Evolutionary conservation across 805 yeast species (phyloP), one percentile per base, ranked within the genome.

Genomic region (Cyberlindnera maclurae): DNA sequence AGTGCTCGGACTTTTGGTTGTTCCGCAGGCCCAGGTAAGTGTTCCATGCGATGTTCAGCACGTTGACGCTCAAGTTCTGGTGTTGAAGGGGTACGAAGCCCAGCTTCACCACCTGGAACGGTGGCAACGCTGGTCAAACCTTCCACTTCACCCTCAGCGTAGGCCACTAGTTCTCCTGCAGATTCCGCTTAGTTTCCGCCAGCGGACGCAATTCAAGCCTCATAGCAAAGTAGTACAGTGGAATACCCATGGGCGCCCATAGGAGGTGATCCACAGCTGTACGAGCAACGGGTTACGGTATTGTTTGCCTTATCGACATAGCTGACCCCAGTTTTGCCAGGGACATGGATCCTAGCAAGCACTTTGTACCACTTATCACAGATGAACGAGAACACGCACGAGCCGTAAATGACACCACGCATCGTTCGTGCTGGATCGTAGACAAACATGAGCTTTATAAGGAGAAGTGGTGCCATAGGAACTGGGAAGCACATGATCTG

Each of bases 101-200:
- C 54, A 90, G 86, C 61, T 90, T 93, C 44, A 80, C 46, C 39
- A 78, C 52, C 61, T 93, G 97, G 45, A 93, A 83, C 0, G n/a
- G n/a, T n/a, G n/a, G n/a, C n/a, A n/a, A n/a, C n/a, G 75, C 60
- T 0, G 97, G 97, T 97, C 97, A 93, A 11, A 90, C 82, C 37
- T 68, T 54, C 89, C 95, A 87, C 57, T 88, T 89, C 13, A 82
- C 69, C 26, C 66, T 57, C 31, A 89, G 60, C 0, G 96, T 88
- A 4, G 71, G 68, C 79, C 77, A 63, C 75, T 77, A 77, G 42
- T 79, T 75, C 12, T 65, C 60, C 3, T 60, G 34, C 18, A 81
- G 50, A 45, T 73, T 79, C 5, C 47, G 34, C 37, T 57, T 53
- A 12, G 78, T 64, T 16, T 64, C 65, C 0, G 57, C 56, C 4